These are phyloP conservation scores for Furcasterigmium sp. DNA, from an alignment of 2,329 filamentous ascomycete species.

Conservation along the genomic window DNA sequence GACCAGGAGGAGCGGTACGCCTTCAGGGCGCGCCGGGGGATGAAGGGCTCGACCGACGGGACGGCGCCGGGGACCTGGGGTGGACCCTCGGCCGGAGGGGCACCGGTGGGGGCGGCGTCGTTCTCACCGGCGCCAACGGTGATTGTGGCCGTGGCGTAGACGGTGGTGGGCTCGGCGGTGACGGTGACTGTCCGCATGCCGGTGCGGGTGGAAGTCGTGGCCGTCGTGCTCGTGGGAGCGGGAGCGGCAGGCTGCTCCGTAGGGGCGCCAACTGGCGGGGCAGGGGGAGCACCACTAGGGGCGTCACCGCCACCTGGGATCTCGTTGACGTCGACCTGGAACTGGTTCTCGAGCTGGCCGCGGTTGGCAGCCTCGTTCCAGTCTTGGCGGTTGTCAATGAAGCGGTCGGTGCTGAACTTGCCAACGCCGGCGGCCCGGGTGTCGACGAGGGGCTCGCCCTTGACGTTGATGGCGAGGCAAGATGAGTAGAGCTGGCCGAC, in stretches of 20 bases:
- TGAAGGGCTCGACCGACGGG: constrained; percentile 7
- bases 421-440: constrained; percentile 7
- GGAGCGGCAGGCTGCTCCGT: constrained; percentile 6
- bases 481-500: constrained; percentile 33
- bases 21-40: constrained; percentile 8
- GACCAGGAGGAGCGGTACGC: constrained; percentile 8
- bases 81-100: neutral
- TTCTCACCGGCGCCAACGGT: constrained; percentile 16
- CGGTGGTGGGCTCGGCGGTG: constrained; percentile 25
- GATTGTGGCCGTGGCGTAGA: constrained; percentile 32
- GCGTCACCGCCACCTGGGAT: constrained; percentile 15
- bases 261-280: constrained; percentile 12
- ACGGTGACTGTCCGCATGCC: constrained; percentile 32
- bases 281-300: constrained; percentile 9
- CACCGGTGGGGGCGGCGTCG: constrained; percentile 6
- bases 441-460: constrained; percentile 9
- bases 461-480: constrained; percentile 11
- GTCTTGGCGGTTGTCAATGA: constrained; percentile 27
- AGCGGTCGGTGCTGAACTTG: constrained; percentile 17
- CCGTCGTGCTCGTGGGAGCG: constrained; percentile 4
- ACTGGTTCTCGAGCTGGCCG: constrained; percentile 39
- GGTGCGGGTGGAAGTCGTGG: constrained; percentile 12
- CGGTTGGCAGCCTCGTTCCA: constrained; percentile 38
- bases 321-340: constrained; percentile 34
- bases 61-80: neutral